Evolutionary conservation across 352 stramenopile species (phyloP).

Genomic region (Albugo candida): DNA sequence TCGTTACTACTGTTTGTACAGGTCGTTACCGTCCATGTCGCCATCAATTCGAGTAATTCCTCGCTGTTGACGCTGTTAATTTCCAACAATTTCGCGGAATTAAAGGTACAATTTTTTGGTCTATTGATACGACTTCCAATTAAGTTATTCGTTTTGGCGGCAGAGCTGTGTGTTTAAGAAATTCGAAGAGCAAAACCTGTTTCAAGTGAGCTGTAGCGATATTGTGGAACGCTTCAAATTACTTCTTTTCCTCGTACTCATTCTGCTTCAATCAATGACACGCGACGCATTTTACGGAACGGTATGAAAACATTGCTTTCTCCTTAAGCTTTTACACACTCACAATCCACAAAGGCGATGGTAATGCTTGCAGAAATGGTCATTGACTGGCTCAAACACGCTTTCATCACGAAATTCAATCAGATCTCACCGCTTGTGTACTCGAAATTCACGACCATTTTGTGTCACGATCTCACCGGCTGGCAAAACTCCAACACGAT

Average conservation of each 20-base stretch:
- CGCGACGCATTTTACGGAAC: conserved; percentile 56
- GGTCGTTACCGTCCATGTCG: conserved; percentile 94
- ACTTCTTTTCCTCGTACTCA: conserved; percentile 87
- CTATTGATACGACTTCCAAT: background rate
- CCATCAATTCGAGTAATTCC: conserved; percentile 88
- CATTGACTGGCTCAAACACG: conserved; percentile 97
- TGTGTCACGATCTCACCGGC: conserved; percentile 88
- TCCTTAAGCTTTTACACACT: background rate
- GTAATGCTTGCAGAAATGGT: conserved; percentile 88
- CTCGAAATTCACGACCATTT: conserved; percentile 87
- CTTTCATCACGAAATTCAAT: conserved; percentile 99
- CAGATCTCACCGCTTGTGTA: conserved; percentile 87
- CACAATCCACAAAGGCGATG: conserved; percentile 18
- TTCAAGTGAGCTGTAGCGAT: conserved; percentile 95
- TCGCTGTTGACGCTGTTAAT: conserved; percentile 88
- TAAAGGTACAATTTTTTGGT: conserved; percentile 54
- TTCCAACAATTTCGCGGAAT: conserved; percentile 98
- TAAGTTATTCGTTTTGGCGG: background rate
- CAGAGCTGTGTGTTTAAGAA: conserved; percentile 94
- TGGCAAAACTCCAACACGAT: conserved; percentile 83
- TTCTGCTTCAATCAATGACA: conserved; percentile 79
- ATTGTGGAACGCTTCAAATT: conserved; percentile 98
- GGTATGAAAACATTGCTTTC: conserved; percentile 18
- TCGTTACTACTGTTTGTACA: conserved; percentile 90
- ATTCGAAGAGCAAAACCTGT: conserved; percentile 90